A percentile compares a stretch with the other conserved stretches of the same genome.
Evolutionary conservation across 305 asterid genomes (phyloP).

Genomic region (Ajuga reptans): DNA sequence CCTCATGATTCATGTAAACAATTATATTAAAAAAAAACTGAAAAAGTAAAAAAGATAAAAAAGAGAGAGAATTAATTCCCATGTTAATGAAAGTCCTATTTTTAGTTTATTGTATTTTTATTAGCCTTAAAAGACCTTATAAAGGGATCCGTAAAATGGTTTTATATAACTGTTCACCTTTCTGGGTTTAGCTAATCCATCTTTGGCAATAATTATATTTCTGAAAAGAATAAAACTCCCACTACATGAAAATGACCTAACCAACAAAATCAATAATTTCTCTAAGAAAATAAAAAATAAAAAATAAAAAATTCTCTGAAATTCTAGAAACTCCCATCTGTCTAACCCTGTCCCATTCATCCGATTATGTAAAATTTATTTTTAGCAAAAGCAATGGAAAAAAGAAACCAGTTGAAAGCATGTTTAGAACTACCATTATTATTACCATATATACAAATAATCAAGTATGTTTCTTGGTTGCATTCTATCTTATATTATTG

Average conservation of each 20-base stretch:
- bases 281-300: too few species aligned
- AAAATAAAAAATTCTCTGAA: neutral
- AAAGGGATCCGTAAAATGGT: too few species aligned
- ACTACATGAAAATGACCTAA: neutral
- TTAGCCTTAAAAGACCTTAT: too few species aligned
- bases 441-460: neutral
- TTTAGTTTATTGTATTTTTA: too few species aligned
- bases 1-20: too few species aligned
- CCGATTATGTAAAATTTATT: neutral
- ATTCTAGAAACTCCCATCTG: neutral
- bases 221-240: neutral
- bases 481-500: too few species aligned
- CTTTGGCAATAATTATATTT: neutral
- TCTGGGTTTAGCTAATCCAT: neutral
- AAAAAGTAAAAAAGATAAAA: neutral
- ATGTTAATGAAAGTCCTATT: conserved; percentile 8
- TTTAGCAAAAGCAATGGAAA: neutral
- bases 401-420: neutral
- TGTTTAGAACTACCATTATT: neutral
- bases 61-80: neutral
- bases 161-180: too few species aligned
- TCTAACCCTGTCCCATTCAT: neutral
- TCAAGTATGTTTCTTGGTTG: neutral
- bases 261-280: neutral
- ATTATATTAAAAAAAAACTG: neutral